Evolutionary conservation across 495 filamentous ascomycete genomes (phyloP), one percentile per base, ranked within the genome.

Genomic region (Aspergillus diversus): DNA sequence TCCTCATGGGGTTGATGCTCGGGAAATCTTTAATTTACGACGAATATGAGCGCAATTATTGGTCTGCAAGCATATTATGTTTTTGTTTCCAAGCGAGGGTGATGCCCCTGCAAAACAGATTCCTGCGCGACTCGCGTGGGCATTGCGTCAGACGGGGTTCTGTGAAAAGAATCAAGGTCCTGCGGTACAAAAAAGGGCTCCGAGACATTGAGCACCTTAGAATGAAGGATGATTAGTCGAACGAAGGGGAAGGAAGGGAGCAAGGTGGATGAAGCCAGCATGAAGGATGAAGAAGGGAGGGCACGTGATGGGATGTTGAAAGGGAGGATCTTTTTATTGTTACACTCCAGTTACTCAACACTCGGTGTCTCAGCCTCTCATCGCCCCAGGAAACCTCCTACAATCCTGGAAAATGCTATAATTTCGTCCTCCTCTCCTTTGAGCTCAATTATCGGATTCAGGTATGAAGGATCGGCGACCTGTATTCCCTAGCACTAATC

Each of bases 101-200:
- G 33, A 8, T 21, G 15, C 13, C 21, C 39, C 59, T 32, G 39
- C 5, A 27, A 39, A 33, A 32, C 21, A 31, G 32, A 46, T 54
- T 39, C 33, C 47, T 31, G 34, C 42, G 39, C 7, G 42, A 35
- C n/a, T 55, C 59, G 51, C 42, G 42, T 55, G 52, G 57, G 52
- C 42, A 61, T 56, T 31, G 42, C 51, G 33, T 61, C 59, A 50
- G 47, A 56, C 27, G 43, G 50, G 33, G 27, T 31, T 52, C 13
- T 35, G 12, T 33, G 21, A 42, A 37, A 7, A 33, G 7, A 31
- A 5, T 31, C 11, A 27, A 46, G 33, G 7, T 12, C 8, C 42
- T 5, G 27, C 33, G 17, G n/a, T 27, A 27, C 13, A 35, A 53
- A 32, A 31, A 34, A 34, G 55, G 55, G 60, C 15, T 33, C 46